Base-by-base conservation (phyloP, 78 protist genomes). In the Dictyostelium brefeldianum region DNA sequence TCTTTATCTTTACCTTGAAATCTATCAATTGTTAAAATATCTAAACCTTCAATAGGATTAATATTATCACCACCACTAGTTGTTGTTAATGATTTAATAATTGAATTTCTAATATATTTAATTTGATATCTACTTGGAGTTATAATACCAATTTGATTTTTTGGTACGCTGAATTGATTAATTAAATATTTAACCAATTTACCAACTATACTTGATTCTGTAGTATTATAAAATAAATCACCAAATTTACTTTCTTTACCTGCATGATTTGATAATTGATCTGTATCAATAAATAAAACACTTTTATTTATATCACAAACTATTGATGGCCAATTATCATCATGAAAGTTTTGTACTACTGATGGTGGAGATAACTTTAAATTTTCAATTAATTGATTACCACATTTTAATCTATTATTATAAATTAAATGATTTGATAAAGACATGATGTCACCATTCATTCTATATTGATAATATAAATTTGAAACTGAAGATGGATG, bases 1-100 rank as follows among this genome's bases (percentile, higher is more conserved):
- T 91, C 96, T 92, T 98, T 98, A 70, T 98, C 98, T 14, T 96
- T 81, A 0, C 99, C 99, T 83, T 98, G 99, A 59, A 90, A 98
- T 54, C 62, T 80, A 89, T 98, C 99, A 29, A 98, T 89, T 2
- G 99, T 98, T 65, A 77, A 94, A 83, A 18, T 91, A 73, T 50
- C 93, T 6, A 78, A n/a, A 17, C 47, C 47, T 62, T 20, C n/a
- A 27, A 62, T 62, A 6, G 48, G 15, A 43, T 31, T 80, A 29
- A 8, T 31, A 12, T 20, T 64, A 12, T 10, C 10, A 64, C 3
- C 12, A 64, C 11, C 27, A 27, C 11, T 64, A 22, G 20, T 36
- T 0, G 12, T 62, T 22, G 29, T 25, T 62, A 83, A n/a, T 15
- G 50, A 11, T 51, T 53, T 41, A 15, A n/a, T 5, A 12, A 87